A percentile compares a stretch with the other conserved stretches of the same genome.
phyloP scores from a whole-genome alignment of 331 rosid genomes.

The Acacia pycnantha region DNA sequence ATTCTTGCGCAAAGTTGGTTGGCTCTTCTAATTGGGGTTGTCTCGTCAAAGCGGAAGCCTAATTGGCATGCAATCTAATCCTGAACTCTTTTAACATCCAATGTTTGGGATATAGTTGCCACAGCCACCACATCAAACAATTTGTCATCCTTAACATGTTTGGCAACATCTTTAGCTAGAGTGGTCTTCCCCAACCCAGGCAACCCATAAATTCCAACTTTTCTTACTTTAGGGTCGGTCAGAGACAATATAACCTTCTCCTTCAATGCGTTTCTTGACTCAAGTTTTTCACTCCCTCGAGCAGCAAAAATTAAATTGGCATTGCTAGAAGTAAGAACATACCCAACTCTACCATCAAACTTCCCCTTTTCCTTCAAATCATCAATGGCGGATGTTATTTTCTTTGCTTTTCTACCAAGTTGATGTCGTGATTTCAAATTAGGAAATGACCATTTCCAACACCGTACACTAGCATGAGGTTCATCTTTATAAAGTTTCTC shows the following conservation, averaged over 20 bases:
- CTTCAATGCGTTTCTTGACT: neutral
- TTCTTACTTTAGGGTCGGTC: neutral
- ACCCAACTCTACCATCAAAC: neutral
- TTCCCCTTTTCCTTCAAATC: neutral
- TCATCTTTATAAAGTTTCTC: neutral
- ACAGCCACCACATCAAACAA: neutral
- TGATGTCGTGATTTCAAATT: neutral
- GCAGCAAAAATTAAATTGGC: neutral
- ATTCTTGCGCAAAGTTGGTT: rapidly evolving
- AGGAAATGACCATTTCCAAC: neutral
- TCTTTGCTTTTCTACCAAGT: neutral
- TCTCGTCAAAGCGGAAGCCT: neutral
- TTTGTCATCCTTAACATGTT: neutral
- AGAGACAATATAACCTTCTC: neutral
- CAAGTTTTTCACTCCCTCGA: neutral
- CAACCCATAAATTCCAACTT: neutral
- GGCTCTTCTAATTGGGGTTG: neutral
- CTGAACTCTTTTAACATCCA: neutral
- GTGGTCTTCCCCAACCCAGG: neutral
- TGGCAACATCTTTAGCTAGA: neutral
- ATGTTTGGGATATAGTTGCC: neutral
- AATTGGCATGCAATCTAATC: neutral
- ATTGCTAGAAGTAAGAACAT: neutral
- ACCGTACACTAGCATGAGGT: neutral
- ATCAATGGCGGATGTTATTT: neutral